These are phyloP conservation scores for Bipolaris oryzae DNA, from an alignment of 2,329 filamentous ascomycete genomes.

Conservation along the genomic window DNA sequence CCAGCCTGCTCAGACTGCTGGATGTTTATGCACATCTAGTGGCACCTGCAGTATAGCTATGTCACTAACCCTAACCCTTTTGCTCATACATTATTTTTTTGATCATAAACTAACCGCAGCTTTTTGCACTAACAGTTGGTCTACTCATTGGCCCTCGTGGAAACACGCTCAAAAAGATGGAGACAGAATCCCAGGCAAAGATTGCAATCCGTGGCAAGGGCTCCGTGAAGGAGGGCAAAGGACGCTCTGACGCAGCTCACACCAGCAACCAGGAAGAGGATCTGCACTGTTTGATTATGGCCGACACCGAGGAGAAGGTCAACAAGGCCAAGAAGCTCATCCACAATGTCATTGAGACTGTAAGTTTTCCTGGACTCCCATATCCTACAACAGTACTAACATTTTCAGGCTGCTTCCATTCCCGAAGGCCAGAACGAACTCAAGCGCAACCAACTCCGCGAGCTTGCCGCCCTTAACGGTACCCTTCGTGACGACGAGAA, in stretches of 20 bases:
- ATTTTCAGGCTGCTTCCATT: slow-evolving; percentile 85
- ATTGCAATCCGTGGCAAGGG: slow-evolving; percentile 99
- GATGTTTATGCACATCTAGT: slow-evolving; percentile 37
- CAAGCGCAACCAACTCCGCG: slow-evolving; percentile 97
- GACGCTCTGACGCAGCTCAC: slow-evolving; percentile 96
- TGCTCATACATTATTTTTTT: slow-evolving; percentile 48
- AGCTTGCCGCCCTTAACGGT: slow-evolving; percentile 97
- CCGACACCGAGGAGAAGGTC: slow-evolving; percentile 98
- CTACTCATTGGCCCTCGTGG: slow-evolving; percentile 99
- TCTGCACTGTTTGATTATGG: slow-evolving; percentile 98
- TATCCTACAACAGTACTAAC: slow-evolving; percentile 37
- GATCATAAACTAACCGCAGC: slow-evolving; percentile 84
- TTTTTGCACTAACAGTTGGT: slow-evolving; percentile 88
- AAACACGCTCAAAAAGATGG: slow-evolving; percentile 99
- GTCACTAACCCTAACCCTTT: slow-evolving; percentile 50
- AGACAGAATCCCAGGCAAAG: slow-evolving; percentile 94
- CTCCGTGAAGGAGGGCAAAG: slow-evolving; percentile 99
- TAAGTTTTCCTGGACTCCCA: slow-evolving; percentile 59
- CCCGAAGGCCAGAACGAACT: slow-evolving; percentile 98
- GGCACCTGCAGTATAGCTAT: slow-evolving; percentile 47
- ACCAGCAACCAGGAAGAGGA: slow-evolving; percentile 99
- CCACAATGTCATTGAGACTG: slow-evolving; percentile 98
- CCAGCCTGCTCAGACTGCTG: slow-evolving; percentile 49
- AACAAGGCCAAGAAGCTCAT: slow-evolving; percentile 99
- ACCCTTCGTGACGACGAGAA: slow-evolving; percentile 99